A percentile compares a stretch with the other conserved stretches of the same genome.
Evolutionary conservation across 1,284 basidiomycete species (phyloP).

Genomic region (Irpex rosettiformis): DNA sequence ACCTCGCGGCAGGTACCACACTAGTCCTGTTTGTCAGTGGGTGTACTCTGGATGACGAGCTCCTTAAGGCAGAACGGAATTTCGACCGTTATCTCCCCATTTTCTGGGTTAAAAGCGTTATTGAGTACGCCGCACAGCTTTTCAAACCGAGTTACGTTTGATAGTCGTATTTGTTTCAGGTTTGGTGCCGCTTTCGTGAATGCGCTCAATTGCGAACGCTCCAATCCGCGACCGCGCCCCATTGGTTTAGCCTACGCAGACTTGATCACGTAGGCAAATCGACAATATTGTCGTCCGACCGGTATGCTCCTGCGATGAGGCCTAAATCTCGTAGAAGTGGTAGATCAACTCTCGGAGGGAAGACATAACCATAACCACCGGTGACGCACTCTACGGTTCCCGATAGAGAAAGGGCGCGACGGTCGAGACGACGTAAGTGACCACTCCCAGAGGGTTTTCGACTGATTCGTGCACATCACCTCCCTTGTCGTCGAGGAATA

Average conservation of each 20-base stretch:
- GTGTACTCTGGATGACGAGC: not conserved
- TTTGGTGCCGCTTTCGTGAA: not conserved
- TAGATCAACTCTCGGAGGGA: not conserved
- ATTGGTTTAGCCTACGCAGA: not conserved
- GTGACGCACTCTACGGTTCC: not conserved
- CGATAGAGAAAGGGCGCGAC: not conserved
- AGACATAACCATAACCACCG: not conserved
- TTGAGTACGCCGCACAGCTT: not conserved
- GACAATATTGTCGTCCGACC: not conserved
- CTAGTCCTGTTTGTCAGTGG: not conserved
- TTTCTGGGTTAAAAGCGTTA: no score
- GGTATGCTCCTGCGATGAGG: not conserved
- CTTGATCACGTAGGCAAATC: not conserved
- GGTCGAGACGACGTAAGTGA: not conserved
- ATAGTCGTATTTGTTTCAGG: not conserved
- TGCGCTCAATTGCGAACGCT: not conserved
- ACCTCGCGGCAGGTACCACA: not conserved
- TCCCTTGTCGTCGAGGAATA: not conserved
- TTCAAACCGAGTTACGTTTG: not conserved
- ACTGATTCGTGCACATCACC: not conserved
- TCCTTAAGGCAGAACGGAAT: not conserved
- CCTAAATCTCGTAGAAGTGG: not conserved
- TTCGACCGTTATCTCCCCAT: not conserved
- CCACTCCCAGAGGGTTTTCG: not conserved
- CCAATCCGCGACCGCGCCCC: not conserved